These are phyloP conservation scores for Tulasnella sp. DNA, from an alignment of 768 basidiomycete species.

Conservation along the genomic window DNA sequence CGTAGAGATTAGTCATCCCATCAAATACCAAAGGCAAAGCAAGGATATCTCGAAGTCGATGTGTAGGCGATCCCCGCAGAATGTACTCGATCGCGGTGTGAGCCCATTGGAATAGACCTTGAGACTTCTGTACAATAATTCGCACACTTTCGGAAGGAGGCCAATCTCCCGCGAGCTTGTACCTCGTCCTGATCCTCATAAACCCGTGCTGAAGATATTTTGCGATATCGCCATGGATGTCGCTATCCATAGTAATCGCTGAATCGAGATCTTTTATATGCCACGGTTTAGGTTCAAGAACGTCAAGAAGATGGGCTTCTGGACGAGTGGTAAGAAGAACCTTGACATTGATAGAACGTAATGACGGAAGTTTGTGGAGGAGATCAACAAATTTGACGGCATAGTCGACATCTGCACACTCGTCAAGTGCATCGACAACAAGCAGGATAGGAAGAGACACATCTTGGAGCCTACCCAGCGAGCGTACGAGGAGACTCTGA, in stretches of 20 bases:
- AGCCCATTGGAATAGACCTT: conserved; percentile 1
- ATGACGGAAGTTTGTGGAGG: not conserved
- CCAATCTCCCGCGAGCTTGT: not conserved
- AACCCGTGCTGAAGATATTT: not conserved
- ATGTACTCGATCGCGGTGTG: not conserved
- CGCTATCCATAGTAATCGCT: not conserved
- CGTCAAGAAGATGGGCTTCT: not conserved
- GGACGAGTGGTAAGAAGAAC: not conserved
- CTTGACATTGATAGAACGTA: not conserved
- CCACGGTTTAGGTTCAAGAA: not conserved
- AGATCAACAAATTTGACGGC: not conserved
- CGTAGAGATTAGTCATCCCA: not conserved
- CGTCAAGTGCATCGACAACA: not conserved
- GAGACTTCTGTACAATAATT: not conserved
- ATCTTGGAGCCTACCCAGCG: not conserved
- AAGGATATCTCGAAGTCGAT: not conserved
- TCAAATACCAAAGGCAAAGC: not conserved
- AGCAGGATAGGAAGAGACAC: not conserved
- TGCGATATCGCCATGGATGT: not conserved
- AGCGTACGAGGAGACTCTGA: not conserved
- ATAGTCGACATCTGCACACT: not conserved
- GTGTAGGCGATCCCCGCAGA: not conserved
- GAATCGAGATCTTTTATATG: not conserved
- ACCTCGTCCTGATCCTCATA: not conserved
- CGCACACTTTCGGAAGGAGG: not conserved